Base-by-base conservation (phyloP, 2,329 filamentous ascomycete genomes). In the Triangularia verruculosa region DNA sequence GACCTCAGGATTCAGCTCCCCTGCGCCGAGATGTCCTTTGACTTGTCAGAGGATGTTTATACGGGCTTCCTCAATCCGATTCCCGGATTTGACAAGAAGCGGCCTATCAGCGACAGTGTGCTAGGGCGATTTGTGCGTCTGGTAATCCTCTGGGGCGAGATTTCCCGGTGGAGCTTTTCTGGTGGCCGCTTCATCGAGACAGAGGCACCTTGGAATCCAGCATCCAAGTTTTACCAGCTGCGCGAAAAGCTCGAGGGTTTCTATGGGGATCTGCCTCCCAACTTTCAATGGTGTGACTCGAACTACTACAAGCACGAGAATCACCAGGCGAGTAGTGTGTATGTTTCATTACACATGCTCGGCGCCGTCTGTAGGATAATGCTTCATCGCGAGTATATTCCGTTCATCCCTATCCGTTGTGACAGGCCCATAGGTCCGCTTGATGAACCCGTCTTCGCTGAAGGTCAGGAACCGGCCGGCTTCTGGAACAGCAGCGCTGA, bases 221-320 rank as follows among this genome's bases (percentile, higher is more conserved):
- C 77, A 1, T 83, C 85, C 43, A 78, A 75, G 9, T 90, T 89
- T 71, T 80, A 77, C 65, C 75, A 79, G 61, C 75, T 91, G 2
- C 79, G 80, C 1, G 72, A 76, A 22, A 78, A 81, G 39, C 79
- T 90, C 4, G 75, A 81, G 4, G 72, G 74, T 0, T 87, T 89
- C 70, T 83, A 83, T 67, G 74, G 75, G 0, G 72, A 73, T 5
- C 78, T 91, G 0, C 87, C 87, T 0, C 75, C 77, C 20, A 79
- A 83, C 6, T 84, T 89, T 54, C 82, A 78, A 1, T 81, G 89
- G 59, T 88, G 82, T 1, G 76, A 80, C 6, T 80, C 80, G 47
- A 91, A 90, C 71, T 87, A 87, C 52, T 83, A 85, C 69, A 86
- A 84, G 24, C 88, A 91, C 70, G 86, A 89, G 68, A 86, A 84